Evolutionary conservation across 768 basidiomycete genomes (phyloP), one percentile per base, ranked within the genome.

Genomic region (Plicaturopsis crispa): DNA sequence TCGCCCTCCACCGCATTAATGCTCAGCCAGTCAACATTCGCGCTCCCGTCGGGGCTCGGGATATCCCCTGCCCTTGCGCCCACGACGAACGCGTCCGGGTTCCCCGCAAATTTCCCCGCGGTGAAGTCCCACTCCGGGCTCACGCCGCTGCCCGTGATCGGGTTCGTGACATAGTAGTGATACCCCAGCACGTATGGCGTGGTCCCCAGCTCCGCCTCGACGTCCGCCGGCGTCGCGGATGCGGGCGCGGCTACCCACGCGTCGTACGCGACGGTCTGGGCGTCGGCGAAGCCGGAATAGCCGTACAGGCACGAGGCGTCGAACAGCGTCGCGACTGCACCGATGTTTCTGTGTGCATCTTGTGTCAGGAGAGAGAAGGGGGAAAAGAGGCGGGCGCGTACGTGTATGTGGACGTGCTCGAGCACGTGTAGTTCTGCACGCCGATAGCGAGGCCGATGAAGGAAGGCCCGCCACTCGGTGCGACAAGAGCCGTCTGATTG

Each of bases 91-190:
- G 71, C 71, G 26, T 67, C 49, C 0, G 62, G 37, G 39, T 73
- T 63, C 5, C 67, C 69, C 24, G 55, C 51, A 13, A 59, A 56
- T n/a, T 50, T 48, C 3, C 60, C 63, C 13, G 56, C 56, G 8
- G 69, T 66, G 57, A 75, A 74, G 53, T 80, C 80, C 68, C 76
- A 75, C 46, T 70, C 65, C 1, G 80, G 75, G 28, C 47, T 47
- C 39, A 61, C 57, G 12, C 68, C 70, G 3, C 53, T 52, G 4
- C 65, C 68, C 4, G 63, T 55, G 38, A 62, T 46, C 4, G 69
- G 59, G 51, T 72, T 71, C 1, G 60, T 51, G 24, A 75, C 61
- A 53, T 78, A 84, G 62, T 70, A 80, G 46, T 83, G 78, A 42
- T 74, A 65, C 11, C 70, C 70, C 22, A 70, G 60, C 28, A 41